Conservation (phyloP, 257 asterid species). For the Avicennia marina region DNA sequence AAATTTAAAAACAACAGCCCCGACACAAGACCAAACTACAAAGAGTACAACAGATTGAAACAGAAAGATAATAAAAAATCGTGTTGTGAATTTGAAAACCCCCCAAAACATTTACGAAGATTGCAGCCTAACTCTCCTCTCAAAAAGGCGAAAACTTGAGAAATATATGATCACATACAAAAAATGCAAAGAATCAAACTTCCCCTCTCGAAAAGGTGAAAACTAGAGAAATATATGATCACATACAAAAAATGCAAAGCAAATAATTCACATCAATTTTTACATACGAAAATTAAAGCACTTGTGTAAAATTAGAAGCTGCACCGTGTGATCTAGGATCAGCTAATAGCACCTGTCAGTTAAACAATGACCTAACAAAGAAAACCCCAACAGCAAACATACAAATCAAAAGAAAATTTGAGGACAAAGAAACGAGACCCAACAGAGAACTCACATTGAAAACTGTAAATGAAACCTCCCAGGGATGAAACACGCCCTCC, state of each 20-base stretch:
- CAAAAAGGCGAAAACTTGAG: background rate
- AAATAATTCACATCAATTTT: background rate
- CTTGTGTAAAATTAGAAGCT: background rate
- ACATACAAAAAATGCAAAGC: background rate
- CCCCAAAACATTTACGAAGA: too few species aligned
- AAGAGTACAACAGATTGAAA: too few species aligned
- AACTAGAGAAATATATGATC: background rate
- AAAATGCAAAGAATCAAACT: too few species aligned
- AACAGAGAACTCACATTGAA: conserved; percentile 60
- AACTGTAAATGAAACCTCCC: conserved; percentile 84
- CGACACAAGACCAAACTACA: too few species aligned
- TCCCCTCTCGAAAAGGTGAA: background rate
- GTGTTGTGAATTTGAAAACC: too few species aligned
- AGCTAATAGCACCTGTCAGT: background rate
- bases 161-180: too few species aligned
- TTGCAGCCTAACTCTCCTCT: too few species aligned
- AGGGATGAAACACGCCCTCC: conserved; percentile 83
- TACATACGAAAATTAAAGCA: background rate
- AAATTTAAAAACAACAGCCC: background rate
- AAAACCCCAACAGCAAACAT: conserved; percentile 1
- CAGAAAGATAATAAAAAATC: too few species aligned
- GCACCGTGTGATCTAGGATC: background rate
- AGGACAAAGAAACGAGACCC: conserved; percentile 13
- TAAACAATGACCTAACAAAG: background rate
- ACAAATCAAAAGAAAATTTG: background rate